Evolutionary conservation across 495 filamentous ascomycete genomes (phyloP).

Genomic region (Aspergillus affinis): DNA sequence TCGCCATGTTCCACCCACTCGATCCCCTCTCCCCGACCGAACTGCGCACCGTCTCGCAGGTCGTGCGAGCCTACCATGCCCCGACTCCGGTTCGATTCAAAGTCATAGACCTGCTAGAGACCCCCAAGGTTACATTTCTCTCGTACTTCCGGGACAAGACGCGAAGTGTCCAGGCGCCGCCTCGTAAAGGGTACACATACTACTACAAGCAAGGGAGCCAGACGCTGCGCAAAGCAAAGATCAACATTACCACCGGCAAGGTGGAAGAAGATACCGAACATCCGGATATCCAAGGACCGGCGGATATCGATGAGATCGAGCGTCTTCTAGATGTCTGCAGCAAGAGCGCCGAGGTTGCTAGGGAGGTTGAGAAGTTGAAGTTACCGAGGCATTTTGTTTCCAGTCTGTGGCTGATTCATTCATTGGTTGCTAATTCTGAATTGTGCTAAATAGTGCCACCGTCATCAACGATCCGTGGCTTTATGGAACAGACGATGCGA

Average conservation of each 20-base stretch:
- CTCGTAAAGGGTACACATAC: not conserved
- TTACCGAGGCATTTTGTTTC: slow-evolving; percentile 9
- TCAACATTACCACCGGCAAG: slow-evolving; percentile 2
- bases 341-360: slow-evolving; percentile 6
- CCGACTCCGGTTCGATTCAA: slow-evolving; percentile 7
- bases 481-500: slow-evolving; percentile 13
- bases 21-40: not conserved
- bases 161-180: not conserved
- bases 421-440: too few relatives aligned
- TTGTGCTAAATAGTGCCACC: not conserved
- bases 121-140: not conserved
- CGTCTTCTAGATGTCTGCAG: not conserved
- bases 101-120: slow-evolving; percentile 7
- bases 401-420: too few relatives aligned
- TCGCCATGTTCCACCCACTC: not conserved
- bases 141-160: not conserved
- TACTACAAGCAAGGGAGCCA: not conserved
- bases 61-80: not conserved
- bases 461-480: slow-evolving; percentile 11
- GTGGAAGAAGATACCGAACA: slow-evolving; percentile 1
- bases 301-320: slow-evolving; percentile 4
- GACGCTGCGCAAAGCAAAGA: slow-evolving; percentile 1
- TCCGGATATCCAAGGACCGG: slow-evolving; percentile 8
- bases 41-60: not conserved
- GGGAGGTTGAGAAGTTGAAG: slow-evolving; percentile 14